Base-by-base conservation (phyloP, 768 basidiomycete species). In the Naganishia vishniacii region DNA sequence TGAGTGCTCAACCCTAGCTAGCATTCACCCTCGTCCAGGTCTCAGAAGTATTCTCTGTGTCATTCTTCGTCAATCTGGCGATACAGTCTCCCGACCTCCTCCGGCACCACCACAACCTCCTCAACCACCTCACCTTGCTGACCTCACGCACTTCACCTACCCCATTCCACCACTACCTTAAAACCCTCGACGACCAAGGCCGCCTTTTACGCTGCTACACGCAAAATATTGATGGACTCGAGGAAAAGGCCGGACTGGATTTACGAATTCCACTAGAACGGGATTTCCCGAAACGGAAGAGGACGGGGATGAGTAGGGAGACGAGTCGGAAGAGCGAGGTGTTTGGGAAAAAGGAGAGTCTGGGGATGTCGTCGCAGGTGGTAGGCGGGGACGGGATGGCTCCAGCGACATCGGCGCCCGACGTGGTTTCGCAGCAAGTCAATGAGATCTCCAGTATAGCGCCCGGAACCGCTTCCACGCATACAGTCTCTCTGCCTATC, bases 191-290 rank as follows among this genome's bases (percentile, higher is more conserved):
- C 71, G 82, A 86, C 65, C 81, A 85, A 40, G 87, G 88, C 3
- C 83, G 83, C 66, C 83, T 94, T 3, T 81, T 92, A 40, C 82
- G 91, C 26, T 88, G 91, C 1, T 94, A 93, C 77, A 92, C 91
- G 0, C 91, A 94, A 80, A 93, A 94, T 77, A 93, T 93, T 65
- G 91, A 94, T 74, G 86, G 85, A 26, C 85, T 94, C 44, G 91
- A 94, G 73, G 80, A 81, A 65, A 91, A 90, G 74, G 86, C 84
- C n/a, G 91, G 91, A 3, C 82, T 94, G 11, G 85, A 86, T 0
- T 88, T 89, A 66, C 90, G 91, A n/a, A 81, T 92, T 12, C 89
- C 90, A 26, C 34, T 56, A 18, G 53, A 37, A 37, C 82, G 84
- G 65, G 81, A 79, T 65, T 84, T 81, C 69, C 82, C 84, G 62